These are phyloP conservation scores for Talaromyces proteolyticus DNA, from an alignment of 495 filamentous ascomycete genomes.

Conservation along the genomic window DNA sequence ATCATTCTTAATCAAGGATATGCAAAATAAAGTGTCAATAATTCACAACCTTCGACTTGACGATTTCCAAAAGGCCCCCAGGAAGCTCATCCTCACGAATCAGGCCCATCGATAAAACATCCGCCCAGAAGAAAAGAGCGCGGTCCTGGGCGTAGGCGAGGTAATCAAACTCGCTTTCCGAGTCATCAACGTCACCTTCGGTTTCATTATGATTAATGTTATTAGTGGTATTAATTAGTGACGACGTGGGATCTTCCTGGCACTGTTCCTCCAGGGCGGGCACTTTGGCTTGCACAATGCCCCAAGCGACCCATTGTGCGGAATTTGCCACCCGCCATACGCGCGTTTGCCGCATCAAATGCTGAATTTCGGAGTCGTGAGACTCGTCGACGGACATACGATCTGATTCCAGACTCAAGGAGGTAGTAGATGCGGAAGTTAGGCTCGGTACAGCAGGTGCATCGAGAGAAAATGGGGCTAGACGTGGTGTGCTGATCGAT, in stretches of 20 bases:
- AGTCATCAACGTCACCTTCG: conserved; percentile 16
- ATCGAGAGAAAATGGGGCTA: conserved; percentile 30
- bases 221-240: not conserved
- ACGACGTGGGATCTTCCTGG: not conserved
- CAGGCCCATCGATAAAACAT: conserved; percentile 68
- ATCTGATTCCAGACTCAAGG: conserved; percentile 30
- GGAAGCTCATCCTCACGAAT: conserved; percentile 70
- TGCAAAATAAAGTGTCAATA: conserved; percentile 29
- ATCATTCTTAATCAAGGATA: not conserved
- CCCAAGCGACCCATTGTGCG: conserved; percentile 94
- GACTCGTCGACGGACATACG: conserved; percentile 54
- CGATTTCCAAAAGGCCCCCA: conserved; percentile 42
- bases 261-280: conserved; percentile 52
- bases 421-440: conserved; percentile 18
- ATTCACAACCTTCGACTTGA: conserved; percentile 53
- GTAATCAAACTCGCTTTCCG: conserved; percentile 80
- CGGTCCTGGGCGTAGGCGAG: conserved; percentile 85
- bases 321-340: conserved; percentile 84
- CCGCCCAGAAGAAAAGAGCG: conserved; percentile 89
- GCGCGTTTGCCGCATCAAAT: conserved; percentile 67
- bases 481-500: conserved; percentile 16
- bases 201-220: conserved; percentile 10
- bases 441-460: conserved; percentile 12
- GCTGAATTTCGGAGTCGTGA: conserved; percentile 56
- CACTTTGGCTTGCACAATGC: conserved; percentile 88